These are phyloP conservation scores for Chalaropsis ovoidea DNA, from an alignment of 2,329 filamentous ascomycete species.

Conservation along the genomic window DNA sequence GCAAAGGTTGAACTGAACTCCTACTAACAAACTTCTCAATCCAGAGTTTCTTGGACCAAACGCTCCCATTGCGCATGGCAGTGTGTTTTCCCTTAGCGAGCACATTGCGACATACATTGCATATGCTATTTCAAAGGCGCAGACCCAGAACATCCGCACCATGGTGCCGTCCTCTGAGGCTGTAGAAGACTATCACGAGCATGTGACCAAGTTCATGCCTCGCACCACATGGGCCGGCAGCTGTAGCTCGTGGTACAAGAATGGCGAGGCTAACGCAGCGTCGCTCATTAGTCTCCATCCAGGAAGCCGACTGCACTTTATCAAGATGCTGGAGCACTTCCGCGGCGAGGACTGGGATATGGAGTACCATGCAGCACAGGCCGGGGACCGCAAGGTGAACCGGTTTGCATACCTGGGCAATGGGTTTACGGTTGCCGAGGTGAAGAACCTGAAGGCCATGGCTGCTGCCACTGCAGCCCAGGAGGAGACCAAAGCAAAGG, in stretches of 20 bases:
- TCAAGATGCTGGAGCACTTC: constrained; percentile 43
- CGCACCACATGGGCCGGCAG: constrained; percentile 42
- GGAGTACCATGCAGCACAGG: constrained; percentile 32
- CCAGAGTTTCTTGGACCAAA: constrained; percentile 44
- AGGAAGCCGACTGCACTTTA: constrained; percentile 43
- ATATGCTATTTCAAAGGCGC: constrained; percentile 40
- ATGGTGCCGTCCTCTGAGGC: constrained; percentile 39
- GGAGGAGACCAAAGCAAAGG: constrained; percentile 8
- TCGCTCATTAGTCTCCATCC: constrained; percentile 43
- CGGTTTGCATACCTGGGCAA: constrained; percentile 45
- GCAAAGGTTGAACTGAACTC: too few relatives aligned
- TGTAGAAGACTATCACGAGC: constrained; percentile 43
- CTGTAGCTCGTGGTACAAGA: constrained; percentile 46
- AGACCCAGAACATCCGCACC: constrained; percentile 41
- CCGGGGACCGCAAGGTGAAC: constrained; percentile 32
- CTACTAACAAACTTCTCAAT: constrained; percentile 7
- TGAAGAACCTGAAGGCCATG: constrained; percentile 19
- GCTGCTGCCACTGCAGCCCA: constrained; percentile 13
- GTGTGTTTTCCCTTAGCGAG: constrained; percentile 42
- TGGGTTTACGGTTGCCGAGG: constrained; percentile 42
- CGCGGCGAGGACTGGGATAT: constrained; percentile 47
- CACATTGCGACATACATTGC: constrained; percentile 46
- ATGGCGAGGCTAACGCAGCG: constrained; percentile 34
- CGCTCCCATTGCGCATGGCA: constrained; percentile 42
- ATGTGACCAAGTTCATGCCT: constrained; percentile 43